Base-by-base conservation (phyloP, 768 basidiomycete genomes). In the Boletales sp. region DNA sequence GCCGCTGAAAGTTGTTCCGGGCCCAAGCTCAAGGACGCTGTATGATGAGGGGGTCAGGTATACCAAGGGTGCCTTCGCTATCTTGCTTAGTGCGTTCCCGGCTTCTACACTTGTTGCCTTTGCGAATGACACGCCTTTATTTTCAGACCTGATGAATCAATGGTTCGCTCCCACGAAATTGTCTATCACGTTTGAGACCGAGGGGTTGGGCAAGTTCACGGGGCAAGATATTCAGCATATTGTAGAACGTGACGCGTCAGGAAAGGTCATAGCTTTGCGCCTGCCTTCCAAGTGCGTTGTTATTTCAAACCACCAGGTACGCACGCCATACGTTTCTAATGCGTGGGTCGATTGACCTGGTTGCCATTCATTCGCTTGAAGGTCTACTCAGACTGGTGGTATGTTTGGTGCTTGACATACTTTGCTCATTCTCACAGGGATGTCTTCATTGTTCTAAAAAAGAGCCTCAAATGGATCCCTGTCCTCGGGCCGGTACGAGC, bases 301-400 rank as follows among this genome's bases (percentile, higher is more conserved):
- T 54, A 90, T 94, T 59, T 82, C 90, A 13, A 99, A 99, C 65
- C 95, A 99, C 65, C 95, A 94, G 75, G 91, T 92, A 52, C 40
- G 74, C 15, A 14, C 32, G 29, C 30, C 38, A 14, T 11, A 38
- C 18, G 39, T 40, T 35, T n/a, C 41, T 35, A 24, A 45, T 44
- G 27, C 42, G 35, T 19, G 34, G 17, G 4, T 42, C 21, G 43
- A n/a, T 37, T 54, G 29, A 65, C 31, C 40, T 42, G 32, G 10
- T 13, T 18, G 42, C 30, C 13, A 38, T 21, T 37, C 35, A 7
- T 27, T 27, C 24, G 6, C 24, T 27, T 27, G 5, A 49, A 89
- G 87, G 74, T 85, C 32, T 89, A 90, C 61, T 76, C 82, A 5
- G 87, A 89, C 68, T 89, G 88, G 87, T 85, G 86, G 85, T 95